Percentiles rank a stretch among this genome's conserved stretches.
Evolutionary conservation across 139 green algal genomes (phyloP).

Genomic region (Zygnema cylindricum): DNA sequence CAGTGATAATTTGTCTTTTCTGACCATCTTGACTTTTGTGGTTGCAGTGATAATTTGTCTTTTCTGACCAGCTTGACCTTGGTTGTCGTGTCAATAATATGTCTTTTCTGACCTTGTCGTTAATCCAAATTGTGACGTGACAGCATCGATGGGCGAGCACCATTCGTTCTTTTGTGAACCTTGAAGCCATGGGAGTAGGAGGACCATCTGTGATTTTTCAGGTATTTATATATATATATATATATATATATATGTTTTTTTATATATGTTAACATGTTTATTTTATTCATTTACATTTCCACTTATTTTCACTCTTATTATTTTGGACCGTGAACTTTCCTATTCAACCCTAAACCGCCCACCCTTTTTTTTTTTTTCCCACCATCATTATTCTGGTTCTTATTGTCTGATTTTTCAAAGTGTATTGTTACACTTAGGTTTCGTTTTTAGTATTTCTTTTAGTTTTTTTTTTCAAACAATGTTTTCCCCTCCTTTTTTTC

Average conservation of each 20-base stretch:
- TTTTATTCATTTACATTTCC: background rate
- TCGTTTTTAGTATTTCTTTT: too few species aligned
- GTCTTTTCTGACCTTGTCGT: background rate
- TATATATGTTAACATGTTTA: background rate
- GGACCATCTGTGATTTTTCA: slow-evolving; percentile 47
- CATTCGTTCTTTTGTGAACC: slow-evolving; percentile 25
- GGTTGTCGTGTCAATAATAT: background rate
- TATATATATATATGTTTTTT: background rate
- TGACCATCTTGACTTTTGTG: too few species aligned
- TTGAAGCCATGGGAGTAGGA: slow-evolving; percentile 57
- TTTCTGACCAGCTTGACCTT: background rate
- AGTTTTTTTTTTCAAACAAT: too few species aligned
- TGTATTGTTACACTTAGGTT: too few species aligned
- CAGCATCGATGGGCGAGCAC: slow-evolving; percentile 33
- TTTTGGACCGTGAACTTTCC: background rate
- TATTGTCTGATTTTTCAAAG: too few species aligned
- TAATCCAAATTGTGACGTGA: too few species aligned
- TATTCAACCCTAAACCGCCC: background rate
- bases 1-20: too few species aligned
- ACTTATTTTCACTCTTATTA: background rate
- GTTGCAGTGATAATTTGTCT: background rate
- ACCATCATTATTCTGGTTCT: too few species aligned
- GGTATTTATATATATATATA: slow-evolving; percentile 20
- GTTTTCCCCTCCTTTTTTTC: too few species aligned
- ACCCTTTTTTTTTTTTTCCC: too few species aligned